A percentile compares a stretch with the other conserved stretches of the same genome.
Conservation (phyloP, 2,329 filamentous ascomycete species). For the Venturia pyrina region DNA sequence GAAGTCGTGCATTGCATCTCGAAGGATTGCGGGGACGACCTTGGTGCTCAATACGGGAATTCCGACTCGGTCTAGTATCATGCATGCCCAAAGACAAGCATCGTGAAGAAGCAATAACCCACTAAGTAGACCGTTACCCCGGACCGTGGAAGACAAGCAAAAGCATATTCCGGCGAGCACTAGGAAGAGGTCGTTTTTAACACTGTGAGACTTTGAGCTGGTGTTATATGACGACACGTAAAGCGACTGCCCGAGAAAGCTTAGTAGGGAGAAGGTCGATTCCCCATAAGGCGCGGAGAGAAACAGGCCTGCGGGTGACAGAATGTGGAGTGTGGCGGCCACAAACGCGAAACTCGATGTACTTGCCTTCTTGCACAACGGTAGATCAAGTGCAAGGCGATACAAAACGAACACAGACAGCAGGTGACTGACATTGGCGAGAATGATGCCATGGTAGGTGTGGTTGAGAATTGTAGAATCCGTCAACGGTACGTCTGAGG, state of each 20-base stretch:
- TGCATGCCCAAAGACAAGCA: slow-evolving; percentile 28
- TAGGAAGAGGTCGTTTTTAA: slow-evolving; percentile 37
- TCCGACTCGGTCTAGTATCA: slow-evolving; percentile 18
- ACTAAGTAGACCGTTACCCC: slow-evolving; percentile 79
- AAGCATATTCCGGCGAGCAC: slow-evolving; percentile 59
- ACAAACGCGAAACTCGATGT: slow-evolving; percentile 49
- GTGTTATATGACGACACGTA: slow-evolving; percentile 39
- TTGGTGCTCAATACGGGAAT: background rate
- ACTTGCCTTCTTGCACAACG: slow-evolving; percentile 19
- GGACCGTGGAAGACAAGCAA: slow-evolving; percentile 60
- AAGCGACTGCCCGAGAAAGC: slow-evolving; percentile 61
- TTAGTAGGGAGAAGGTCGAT: slow-evolving; percentile 65
- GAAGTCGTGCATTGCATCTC: slow-evolving; percentile 22
- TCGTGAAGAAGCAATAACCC: slow-evolving; percentile 60
- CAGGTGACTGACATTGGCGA: slow-evolving; percentile 69
- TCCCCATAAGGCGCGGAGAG: slow-evolving; percentile 81
- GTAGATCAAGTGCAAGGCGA: slow-evolving; percentile 45
- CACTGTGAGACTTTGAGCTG: slow-evolving; percentile 12
- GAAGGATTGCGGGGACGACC: background rate
- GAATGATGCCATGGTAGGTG: slow-evolving; percentile 43
- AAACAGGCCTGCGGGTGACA: slow-evolving; percentile 84
- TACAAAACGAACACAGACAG: slow-evolving; percentile 65
- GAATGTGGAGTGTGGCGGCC: slow-evolving; percentile 63
- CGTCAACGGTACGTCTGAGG: slow-evolving; percentile 12
- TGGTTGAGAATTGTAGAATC: slow-evolving; percentile 14